Evolutionary conservation across 352 stramenopile species (phyloP).

Genomic region (Phytophthora multivora): DNA sequence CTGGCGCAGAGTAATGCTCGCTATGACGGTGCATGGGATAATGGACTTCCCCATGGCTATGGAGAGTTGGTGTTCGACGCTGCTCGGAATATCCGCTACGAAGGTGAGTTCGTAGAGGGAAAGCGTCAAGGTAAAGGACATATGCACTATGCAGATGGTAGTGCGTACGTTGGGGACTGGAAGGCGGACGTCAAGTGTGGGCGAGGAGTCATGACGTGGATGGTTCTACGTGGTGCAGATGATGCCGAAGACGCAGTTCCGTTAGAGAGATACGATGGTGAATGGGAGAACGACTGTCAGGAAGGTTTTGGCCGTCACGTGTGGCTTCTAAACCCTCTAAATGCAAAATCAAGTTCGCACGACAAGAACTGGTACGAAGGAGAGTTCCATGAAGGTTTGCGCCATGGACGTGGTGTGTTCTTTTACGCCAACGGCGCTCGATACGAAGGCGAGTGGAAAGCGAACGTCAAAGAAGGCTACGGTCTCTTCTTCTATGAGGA

Average conservation of each 20-base stretch:
- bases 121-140: slow-evolving; percentile 64
- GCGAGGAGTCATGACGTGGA: slow-evolving; percentile 84
- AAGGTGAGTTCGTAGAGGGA: slow-evolving; percentile 54
- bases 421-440: slow-evolving; percentile 87
- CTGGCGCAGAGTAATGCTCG: slow-evolving; percentile 52
- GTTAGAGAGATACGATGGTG: slow-evolving; percentile 70
- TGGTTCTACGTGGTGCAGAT: slow-evolving; percentile 4
- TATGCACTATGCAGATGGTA: slow-evolving; percentile 69
- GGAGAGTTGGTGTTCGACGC: slow-evolving; percentile 78
- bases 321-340: slow-evolving; percentile 48
- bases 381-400: slow-evolving; percentile 66
- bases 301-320: slow-evolving; percentile 84
- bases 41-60: slow-evolving; percentile 71
- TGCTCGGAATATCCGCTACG: slow-evolving; percentile 58
- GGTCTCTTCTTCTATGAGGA: slow-evolving; percentile 81
- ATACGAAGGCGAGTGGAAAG: slow-evolving; percentile 84
- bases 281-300: slow-evolving; percentile 74
- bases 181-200: slow-evolving; percentile 67
- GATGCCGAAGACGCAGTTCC: slow-evolving; percentile 14
- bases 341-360: slow-evolving; percentile 14
- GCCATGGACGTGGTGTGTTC: slow-evolving; percentile 75
- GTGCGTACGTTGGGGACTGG: slow-evolving; percentile 81
- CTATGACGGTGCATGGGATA: slow-evolving; percentile 82
- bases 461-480: slow-evolving; percentile 78
- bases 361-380: slow-evolving; percentile 89